phyloP scores from a whole-genome alignment of 2,329 filamentous ascomycete genomes.

The Teratosphaeria epicoccoides region DNA sequence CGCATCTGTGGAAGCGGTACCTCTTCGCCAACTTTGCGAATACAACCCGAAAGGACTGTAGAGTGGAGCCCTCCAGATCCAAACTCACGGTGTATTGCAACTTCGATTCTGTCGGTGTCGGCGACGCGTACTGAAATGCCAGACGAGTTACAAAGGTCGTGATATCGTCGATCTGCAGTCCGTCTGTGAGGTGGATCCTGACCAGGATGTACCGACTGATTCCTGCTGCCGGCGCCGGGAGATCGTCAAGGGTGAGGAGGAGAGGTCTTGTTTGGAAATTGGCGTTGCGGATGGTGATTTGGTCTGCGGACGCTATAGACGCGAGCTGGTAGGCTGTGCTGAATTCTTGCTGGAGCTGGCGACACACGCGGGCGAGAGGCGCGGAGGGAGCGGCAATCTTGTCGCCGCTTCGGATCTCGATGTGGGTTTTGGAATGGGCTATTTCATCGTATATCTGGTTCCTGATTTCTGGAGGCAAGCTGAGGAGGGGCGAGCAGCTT shows the following conservation, averaged over 20 bases:
- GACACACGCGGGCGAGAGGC: slow-evolving; percentile 1
- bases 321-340: neutral
- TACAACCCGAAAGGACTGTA: neutral
- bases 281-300: slow-evolving; percentile 3
- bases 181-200: slow-evolving; percentile 1
- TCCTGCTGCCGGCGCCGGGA: neutral
- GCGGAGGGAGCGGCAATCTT: neutral
- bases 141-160: neutral
- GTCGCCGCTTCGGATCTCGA: neutral
- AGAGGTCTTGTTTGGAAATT: slow-evolving; percentile 3
- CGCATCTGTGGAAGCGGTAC: slow-evolving; percentile 4
- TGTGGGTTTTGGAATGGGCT: neutral
- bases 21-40: slow-evolving; percentile 4
- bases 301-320: neutral
- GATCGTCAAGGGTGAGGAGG: neutral
- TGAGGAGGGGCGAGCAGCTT: neutral
- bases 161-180: neutral
- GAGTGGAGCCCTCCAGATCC: neutral
- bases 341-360: slow-evolving; percentile 3
- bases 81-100: slow-evolving; percentile 1
- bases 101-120: neutral
- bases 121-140: neutral
- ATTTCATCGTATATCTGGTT: slow-evolving; percentile 5
- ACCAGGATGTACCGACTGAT: neutral
- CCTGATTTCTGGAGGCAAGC: slow-evolving; percentile 3